Base-by-base conservation (phyloP, 306 rosid genomes). In the Ochetophila trinervis region DNA sequence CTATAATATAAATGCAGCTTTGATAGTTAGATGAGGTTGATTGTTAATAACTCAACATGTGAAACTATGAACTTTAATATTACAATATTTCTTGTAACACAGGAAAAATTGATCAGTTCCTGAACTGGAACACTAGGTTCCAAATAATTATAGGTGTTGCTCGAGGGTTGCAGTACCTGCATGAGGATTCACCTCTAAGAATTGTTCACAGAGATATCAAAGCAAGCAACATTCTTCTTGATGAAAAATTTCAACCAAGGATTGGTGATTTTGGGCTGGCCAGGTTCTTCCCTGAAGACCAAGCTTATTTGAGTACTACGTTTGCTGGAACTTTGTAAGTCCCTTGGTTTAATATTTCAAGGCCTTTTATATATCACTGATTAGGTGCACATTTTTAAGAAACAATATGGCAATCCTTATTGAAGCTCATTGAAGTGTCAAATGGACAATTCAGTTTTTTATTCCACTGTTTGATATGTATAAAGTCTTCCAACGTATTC, bases 191-290 rank as follows among this genome's bases (percentile, higher is more conserved):
- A 7, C 95, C 87, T n/a, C 23, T 84, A 9, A 76, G 96, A 84
- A 89, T 92, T 66, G 80, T 92, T 63, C 98, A 92, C 66, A 75
- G 96, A 55, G 98, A 89, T 73, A 87, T 92, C 72, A 92, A 92
- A 77, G 98, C 98, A 53, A 92, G 96, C 77, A 92, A 89, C 71
- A 85, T 92, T 84, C 96, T 92, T 77, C 98, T 92, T 58, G 95
- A 92, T 63, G 89, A 79, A 1, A 89, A 86, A 78, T 82, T 84
- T 76, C 95, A 75, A 57, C 91, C 96, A 1, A 92, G 74, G 86
- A 92, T 92, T 45, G 96, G 98, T 55, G 98, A 92, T 70, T 92
- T 92, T 57, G 96, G 96, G 40, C 78, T 92, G 34, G 98, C 98
- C 35, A 82, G 93, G 75, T 92, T 92, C 86, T 87, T 92, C 74